Percentiles rank a stretch among this genome's conserved stretches.
phyloP scores from a whole-genome alignment of 495 filamentous ascomycete genomes.

The Physcia stellaris region DNA sequence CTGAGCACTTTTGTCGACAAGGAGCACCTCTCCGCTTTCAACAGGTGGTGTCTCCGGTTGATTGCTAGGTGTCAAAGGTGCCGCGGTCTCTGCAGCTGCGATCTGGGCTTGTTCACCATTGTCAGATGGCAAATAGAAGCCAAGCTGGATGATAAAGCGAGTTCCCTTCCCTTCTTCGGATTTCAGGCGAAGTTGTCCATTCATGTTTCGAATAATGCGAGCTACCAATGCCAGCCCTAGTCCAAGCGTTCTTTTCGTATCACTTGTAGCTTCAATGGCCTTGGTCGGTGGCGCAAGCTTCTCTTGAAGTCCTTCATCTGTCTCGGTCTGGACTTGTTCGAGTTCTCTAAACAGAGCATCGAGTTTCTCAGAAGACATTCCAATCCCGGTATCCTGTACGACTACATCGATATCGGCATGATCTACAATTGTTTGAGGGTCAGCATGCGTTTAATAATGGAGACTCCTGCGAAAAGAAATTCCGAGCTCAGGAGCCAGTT shows the following conservation, averaged over 20 bases:
- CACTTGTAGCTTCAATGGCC: conserved; percentile 8
- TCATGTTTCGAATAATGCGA: conserved; percentile 75
- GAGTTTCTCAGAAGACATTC: conserved; percentile 59
- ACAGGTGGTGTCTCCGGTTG: conserved; percentile 20
- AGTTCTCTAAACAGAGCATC: conserved; percentile 74
- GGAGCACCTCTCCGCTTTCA: conserved; percentile 38
- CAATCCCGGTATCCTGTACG: conserved; percentile 66
- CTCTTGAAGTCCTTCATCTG: conserved; percentile 21
- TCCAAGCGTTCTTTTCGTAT: conserved; percentile 43
- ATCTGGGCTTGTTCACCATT: conserved; percentile 13
- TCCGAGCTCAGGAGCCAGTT: too few species aligned
- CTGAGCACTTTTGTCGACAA: conserved; percentile 26
- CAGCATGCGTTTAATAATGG: too few species aligned
- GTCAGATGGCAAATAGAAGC: conserved; percentile 46
- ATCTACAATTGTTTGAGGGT: conserved; percentile 21
- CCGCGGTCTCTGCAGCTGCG: conserved; percentile 4
- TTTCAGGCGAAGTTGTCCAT: conserved; percentile 76
- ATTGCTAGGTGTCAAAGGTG: conserved; percentile 5
- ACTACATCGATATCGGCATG: conserved; percentile 55
- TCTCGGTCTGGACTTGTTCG: conserved; percentile 62
- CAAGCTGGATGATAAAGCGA: conserved; percentile 60
- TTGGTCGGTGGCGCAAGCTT: conserved; percentile 13
- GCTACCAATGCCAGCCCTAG: conserved; percentile 80
- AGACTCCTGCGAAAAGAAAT: too few species aligned
- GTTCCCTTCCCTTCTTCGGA: conserved; percentile 81